These are phyloP conservation scores for Flaveria brownii DNA, from an alignment of 129 eudicot genomes.

Conservation along the genomic window DNA sequence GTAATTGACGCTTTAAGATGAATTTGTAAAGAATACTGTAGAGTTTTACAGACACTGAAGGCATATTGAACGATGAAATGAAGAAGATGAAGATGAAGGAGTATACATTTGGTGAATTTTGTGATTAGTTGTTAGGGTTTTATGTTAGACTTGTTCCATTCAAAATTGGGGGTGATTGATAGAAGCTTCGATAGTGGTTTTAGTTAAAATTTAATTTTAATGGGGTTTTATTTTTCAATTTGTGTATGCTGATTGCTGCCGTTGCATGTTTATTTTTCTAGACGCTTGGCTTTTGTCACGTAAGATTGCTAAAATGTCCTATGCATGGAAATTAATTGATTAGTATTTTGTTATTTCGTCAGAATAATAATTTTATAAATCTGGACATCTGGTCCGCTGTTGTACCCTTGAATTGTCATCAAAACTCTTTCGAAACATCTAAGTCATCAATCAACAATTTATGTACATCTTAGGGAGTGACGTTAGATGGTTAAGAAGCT, in stretches of 20 bases:
- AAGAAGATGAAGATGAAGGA: conserved; percentile 3
- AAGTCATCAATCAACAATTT: too few species aligned
- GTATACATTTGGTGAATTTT: conserved; percentile 20
- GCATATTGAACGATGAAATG: conserved; percentile 41
- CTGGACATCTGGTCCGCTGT: too few species aligned
- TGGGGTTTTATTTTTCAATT: neutral
- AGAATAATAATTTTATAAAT: too few species aligned
- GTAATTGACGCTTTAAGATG: conserved; percentile 60
- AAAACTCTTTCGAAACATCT: too few species aligned
- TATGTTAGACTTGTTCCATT: conserved; percentile 39
- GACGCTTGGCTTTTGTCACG: neutral
- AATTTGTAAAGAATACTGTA: conserved; percentile 73
- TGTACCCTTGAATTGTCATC: too few species aligned
- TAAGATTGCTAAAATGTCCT: neutral
- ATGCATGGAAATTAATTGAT: neutral
- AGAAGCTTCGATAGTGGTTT: conserved; percentile 32
- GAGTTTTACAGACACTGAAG: conserved; percentile 60
- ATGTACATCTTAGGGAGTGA: too few species aligned
- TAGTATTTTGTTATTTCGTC: neutral
- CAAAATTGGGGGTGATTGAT: conserved; percentile 25
- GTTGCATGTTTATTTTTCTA: conserved; percentile 4
- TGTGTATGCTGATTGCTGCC: conserved; percentile 9
- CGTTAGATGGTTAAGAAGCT: too few species aligned
- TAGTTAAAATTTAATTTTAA: neutral
- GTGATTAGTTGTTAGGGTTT: conserved; percentile 25